Percentiles rank a stretch among this genome's conserved stretches.
phyloP scores from a whole-genome alignment of 306 rosid genomes.

The Vigna trinervia region DNA sequence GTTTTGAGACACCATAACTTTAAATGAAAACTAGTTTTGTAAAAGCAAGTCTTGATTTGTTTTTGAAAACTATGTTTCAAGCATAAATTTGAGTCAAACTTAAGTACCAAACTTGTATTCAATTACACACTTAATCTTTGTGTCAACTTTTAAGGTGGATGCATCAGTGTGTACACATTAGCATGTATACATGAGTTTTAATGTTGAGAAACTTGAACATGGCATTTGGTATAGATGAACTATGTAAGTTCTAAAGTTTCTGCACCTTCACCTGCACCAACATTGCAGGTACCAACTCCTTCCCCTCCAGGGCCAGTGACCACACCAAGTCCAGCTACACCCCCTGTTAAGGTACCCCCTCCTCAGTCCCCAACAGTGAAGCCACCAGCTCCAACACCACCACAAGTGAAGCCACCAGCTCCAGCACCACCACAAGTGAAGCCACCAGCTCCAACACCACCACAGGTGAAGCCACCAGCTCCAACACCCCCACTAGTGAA shows the following conservation, averaged over 20 bases:
- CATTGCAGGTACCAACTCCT: slow-evolving; percentile 19
- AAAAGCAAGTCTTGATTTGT: too few relatives aligned
- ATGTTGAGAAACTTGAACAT: not conserved
- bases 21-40: too few relatives aligned
- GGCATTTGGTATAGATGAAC: slow-evolving; percentile 44
- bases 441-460: slow-evolving; percentile 22
- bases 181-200: not conserved
- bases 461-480: too few relatives aligned
- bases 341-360: slow-evolving; percentile 17
- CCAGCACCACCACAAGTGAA: slow-evolving; percentile 41
- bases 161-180: not conserved
- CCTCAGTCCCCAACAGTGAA: slow-evolving; percentile 45
- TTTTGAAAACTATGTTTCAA: too few relatives aligned
- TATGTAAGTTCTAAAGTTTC: slow-evolving; percentile 39
- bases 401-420: slow-evolving; percentile 33
- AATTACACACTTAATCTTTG: not conserved
- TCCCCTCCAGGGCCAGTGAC: slow-evolving; percentile 19
- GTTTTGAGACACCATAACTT: too few relatives aligned
- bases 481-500: slow-evolving; percentile 8
- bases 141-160: not conserved
- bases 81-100: too few relatives aligned
- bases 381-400: slow-evolving; percentile 27
- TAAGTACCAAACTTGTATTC: too few relatives aligned
- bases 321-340: slow-evolving; percentile 6
- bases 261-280: not conserved